These are phyloP conservation scores for Asclepias syriaca DNA, from an alignment of 257 asterid species.

Conservation along the genomic window DNA sequence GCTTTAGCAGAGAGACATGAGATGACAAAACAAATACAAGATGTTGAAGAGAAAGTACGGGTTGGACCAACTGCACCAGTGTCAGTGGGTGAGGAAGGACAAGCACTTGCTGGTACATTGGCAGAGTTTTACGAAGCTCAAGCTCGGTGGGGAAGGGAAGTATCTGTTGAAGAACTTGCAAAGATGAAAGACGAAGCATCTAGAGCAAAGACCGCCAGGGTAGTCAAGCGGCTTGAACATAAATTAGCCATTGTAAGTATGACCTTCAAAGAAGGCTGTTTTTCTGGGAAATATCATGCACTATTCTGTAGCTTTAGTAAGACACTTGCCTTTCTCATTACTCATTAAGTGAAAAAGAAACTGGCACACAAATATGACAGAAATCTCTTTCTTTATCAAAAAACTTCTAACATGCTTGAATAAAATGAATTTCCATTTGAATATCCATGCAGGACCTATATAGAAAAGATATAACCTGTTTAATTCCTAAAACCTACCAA, in stretches of 20 bases:
- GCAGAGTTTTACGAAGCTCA: conserved; percentile 95
- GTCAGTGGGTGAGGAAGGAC: conserved; percentile 39
- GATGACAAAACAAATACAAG: conserved; percentile 75
- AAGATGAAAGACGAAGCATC: conserved; percentile 75
- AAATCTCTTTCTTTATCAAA: background rate
- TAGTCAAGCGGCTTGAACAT: conserved; percentile 78
- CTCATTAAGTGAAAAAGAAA: background rate
- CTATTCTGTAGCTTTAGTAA: background rate
- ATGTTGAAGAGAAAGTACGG: conserved; percentile 76
- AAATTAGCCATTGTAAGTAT: conserved; percentile 76
- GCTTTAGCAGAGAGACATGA: conserved; percentile 82
- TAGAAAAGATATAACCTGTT: background rate
- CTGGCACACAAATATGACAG: background rate
- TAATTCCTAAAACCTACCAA: background rate
- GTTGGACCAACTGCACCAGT: conserved; percentile 29
- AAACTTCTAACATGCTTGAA: background rate
- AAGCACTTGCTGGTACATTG: conserved; percentile 72
- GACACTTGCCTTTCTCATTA: background rate
- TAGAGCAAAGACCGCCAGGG: conserved; percentile 55
- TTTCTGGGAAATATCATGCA: background rate
- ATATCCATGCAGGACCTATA: background rate
- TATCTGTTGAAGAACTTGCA: conserved; percentile 70
- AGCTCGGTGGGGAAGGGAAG: conserved; percentile 75
- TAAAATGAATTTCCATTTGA: background rate
- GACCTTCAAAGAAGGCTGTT: conserved; percentile 10